phyloP scores from a whole-genome alignment of 768 basidiomycete genomes.

The Lentinula boryana region DNA sequence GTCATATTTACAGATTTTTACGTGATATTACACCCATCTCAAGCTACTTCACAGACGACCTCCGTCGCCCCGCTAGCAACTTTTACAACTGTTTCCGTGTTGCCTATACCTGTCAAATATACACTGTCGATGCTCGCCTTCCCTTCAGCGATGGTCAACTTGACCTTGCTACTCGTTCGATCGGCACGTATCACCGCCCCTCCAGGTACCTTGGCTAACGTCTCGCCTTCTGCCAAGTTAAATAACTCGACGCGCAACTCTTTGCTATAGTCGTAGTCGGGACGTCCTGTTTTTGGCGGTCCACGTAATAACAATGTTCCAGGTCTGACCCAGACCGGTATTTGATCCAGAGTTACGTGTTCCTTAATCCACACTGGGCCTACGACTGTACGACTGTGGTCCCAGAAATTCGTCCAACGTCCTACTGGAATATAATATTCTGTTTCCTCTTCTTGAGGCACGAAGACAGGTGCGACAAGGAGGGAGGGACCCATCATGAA shows the following conservation, averaged over 20 bases:
- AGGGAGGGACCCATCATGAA: slow-evolving; percentile 43
- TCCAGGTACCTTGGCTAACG: slow-evolving; percentile 32
- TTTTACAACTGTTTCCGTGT: not conserved
- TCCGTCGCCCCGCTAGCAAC: slow-evolving; percentile 2
- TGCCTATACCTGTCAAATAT: not conserved
- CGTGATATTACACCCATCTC: not conserved
- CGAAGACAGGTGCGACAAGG: slow-evolving; percentile 59
- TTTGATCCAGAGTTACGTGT: slow-evolving; percentile 53
- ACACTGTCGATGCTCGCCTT: slow-evolving; percentile 5
- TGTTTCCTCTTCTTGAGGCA: slow-evolving; percentile 43
- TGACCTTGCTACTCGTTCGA: slow-evolving; percentile 24
- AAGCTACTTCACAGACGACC: not conserved
- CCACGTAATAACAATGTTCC: slow-evolving; percentile 56
- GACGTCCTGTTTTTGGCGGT: slow-evolving; percentile 39
- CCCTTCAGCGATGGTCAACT: slow-evolving; percentile 17
- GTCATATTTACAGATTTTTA: not conserved
- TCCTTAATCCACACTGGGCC: slow-evolving; percentile 63
- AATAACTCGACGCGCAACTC: slow-evolving; percentile 49
- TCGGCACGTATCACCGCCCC: slow-evolving; percentile 34
- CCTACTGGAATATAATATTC: slow-evolving; percentile 61
- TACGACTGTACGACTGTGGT: slow-evolving; percentile 42
- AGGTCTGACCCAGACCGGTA: slow-evolving; percentile 63
- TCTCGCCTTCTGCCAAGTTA: slow-evolving; percentile 41
- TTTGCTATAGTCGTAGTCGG: slow-evolving; percentile 55
- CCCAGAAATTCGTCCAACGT: slow-evolving; percentile 55